Conservation (phyloP, 371 early-diverging fungal genomes). For the Mortierella sp. region DNA sequence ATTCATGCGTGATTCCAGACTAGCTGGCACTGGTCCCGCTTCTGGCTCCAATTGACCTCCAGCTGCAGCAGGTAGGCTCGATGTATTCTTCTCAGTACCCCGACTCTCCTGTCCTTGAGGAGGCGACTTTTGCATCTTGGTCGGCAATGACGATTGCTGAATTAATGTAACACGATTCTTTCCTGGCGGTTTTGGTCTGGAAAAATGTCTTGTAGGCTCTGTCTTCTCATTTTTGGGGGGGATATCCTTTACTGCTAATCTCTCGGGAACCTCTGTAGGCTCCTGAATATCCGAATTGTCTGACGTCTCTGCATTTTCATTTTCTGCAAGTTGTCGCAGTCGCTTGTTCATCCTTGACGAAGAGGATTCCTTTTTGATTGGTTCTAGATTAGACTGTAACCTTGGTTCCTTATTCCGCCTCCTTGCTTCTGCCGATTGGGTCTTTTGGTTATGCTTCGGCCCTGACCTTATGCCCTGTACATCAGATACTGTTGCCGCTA, state of each 20-base stretch:
- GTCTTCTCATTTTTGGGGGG: neutral
- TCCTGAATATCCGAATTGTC: neutral
- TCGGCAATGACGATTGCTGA: neutral
- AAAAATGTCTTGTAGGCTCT: neutral
- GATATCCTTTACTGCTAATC: neutral
- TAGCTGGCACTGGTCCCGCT: constrained; percentile 2
- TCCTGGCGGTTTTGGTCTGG: constrained; percentile 42
- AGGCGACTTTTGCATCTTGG: neutral
- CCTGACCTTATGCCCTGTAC: neutral
- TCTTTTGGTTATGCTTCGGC: neutral
- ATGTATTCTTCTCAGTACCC: neutral
- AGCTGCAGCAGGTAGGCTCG: neutral
- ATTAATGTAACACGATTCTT: constrained; percentile 12
- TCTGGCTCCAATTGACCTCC: neutral
- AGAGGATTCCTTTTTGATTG: neutral
- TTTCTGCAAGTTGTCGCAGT: constrained; percentile 1
- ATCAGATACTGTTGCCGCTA: constrained; percentile 13
- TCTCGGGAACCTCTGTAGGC: neutral
- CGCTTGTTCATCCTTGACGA: constrained; percentile 17
- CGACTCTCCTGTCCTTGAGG: constrained; percentile 6
- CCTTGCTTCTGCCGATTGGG: neutral
- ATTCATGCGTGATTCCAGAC: constrained; percentile 38
- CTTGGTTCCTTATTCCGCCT: constrained; percentile 5
- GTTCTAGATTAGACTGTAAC: neutral
- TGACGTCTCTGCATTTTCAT: neutral